Percentiles rank a stretch among this genome's conserved stretches.
Conservation (phyloP, 257 asterid species). For the Echites panduratus region DNA sequence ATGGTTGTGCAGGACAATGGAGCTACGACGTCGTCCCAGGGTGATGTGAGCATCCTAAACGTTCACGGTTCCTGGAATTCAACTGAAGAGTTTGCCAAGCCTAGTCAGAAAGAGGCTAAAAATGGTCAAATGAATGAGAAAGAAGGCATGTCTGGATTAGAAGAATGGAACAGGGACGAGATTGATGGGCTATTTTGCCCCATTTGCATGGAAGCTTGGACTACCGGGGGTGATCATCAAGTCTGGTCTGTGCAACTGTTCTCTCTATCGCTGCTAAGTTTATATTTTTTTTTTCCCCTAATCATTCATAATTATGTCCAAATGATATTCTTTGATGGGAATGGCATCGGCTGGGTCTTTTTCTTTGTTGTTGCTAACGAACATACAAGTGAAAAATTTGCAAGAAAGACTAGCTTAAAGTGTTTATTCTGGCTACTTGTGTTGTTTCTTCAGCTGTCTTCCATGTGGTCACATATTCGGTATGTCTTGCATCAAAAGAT, state of each 20-base stretch:
- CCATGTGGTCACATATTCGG: conserved; percentile 96
- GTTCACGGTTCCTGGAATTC: conserved; percentile 17
- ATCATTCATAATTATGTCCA: background rate
- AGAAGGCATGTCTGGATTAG: conserved; percentile 20
- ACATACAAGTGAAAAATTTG: background rate
- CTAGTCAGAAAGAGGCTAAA: conserved; percentile 17
- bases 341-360: background rate
- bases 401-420: background rate
- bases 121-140: conserved; percentile 17
- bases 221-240: conserved; percentile 67
- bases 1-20: conserved; percentile 16
- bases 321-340: background rate
- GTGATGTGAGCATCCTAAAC: conserved; percentile 16
- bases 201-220: conserved; percentile 88
- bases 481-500: conserved; percentile 70
- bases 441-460: conserved; percentile 52
- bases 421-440: conserved; percentile 3
- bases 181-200: conserved; percentile 78
- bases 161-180: conserved; percentile 44
- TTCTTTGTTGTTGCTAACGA: background rate
- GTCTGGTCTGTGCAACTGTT: conserved; percentile 42
- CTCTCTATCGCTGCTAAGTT: background rate
- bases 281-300: background rate
- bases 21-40: conserved; percentile 22
- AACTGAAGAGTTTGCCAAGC: conserved; percentile 20